A percentile compares a stretch with the other conserved stretches of the same genome.
Evolutionary conservation across 768 basidiomycete genomes (phyloP).

Genomic region (Suillus placidus): DNA sequence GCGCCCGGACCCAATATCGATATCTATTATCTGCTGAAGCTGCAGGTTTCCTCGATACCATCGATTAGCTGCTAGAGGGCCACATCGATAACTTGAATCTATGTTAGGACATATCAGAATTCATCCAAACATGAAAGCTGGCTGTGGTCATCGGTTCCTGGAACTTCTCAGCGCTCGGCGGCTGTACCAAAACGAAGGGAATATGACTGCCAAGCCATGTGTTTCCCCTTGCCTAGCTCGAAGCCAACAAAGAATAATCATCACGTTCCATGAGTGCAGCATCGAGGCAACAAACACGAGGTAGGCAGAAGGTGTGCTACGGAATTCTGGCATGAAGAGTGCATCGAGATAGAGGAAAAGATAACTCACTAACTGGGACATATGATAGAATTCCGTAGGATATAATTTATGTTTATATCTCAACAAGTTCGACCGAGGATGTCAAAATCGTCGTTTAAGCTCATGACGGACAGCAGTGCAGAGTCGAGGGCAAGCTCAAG

Average conservation of each 20-base stretch:
- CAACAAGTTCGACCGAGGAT: background rate
- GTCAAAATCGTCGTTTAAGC: background rate
- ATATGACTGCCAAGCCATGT: background rate
- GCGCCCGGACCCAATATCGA: background rate
- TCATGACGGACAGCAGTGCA: background rate
- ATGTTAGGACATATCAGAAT: background rate
- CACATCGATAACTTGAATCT: background rate
- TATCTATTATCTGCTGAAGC: background rate
- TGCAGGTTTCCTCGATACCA: slow-evolving; percentile 2
- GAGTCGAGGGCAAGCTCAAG: background rate
- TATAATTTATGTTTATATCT: background rate
- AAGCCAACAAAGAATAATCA: background rate
- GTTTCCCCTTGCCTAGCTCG: background rate
- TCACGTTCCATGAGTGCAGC: background rate
- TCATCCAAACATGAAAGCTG: background rate
- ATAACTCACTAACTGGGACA: background rate
- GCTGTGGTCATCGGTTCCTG: background rate
- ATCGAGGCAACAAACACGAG: slow-evolving; percentile 6
- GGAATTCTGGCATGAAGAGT: background rate
- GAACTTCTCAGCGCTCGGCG: slow-evolving; percentile 3
- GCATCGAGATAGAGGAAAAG: background rate
- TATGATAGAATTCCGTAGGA: background rate
- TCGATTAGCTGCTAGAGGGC: slow-evolving; percentile 1
- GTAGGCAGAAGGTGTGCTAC: background rate
- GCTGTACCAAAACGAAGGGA: background rate